A percentile compares a stretch with the other conserved stretches of the same genome.
Conservation (phyloP, 2,329 filamentous ascomycete genomes). For the Aspergillus neotritici region DNA sequence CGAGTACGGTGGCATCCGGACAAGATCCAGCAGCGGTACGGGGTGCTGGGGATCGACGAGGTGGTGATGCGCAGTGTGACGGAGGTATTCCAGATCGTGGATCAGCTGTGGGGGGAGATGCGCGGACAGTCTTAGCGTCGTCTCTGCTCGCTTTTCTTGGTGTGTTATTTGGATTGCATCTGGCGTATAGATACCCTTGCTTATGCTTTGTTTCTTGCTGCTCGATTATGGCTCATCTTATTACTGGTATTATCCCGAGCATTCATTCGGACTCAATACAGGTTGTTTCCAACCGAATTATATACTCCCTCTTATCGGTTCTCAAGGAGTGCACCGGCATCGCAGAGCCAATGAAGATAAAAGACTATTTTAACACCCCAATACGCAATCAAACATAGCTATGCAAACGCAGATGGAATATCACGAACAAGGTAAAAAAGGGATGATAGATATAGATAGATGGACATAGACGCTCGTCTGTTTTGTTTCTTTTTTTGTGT, state of each 20-base stretch:
- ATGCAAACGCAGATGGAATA: slow-evolving; percentile 17
- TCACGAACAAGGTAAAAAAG: background rate
- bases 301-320: too few relatives aligned
- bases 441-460: too few relatives aligned
- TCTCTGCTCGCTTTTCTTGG: slow-evolving; percentile 2
- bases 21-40: slow-evolving; percentile 88
- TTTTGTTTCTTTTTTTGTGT: slow-evolving; percentile 5
- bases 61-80: slow-evolving; percentile 74
- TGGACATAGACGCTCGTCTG: slow-evolving; percentile 2
- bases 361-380: too few relatives aligned
- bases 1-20: slow-evolving; percentile 95
- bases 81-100: slow-evolving; percentile 84
- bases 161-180: background rate
- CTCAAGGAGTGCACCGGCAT: too few relatives aligned
- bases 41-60: slow-evolving; percentile 62
- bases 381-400: slow-evolving; percentile 15
- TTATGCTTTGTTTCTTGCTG: too few relatives aligned
- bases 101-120: slow-evolving; percentile 68
- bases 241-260: background rate
- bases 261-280: too few relatives aligned
- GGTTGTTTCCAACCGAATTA: too few relatives aligned
- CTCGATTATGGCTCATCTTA: background rate
- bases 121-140: slow-evolving; percentile 23
- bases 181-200: slow-evolving; percentile 2
- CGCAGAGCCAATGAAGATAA: too few relatives aligned